These are phyloP conservation scores for Xylariales sp. DNA, from an alignment of 2,329 filamentous ascomycete genomes.

Conservation along the genomic window DNA sequence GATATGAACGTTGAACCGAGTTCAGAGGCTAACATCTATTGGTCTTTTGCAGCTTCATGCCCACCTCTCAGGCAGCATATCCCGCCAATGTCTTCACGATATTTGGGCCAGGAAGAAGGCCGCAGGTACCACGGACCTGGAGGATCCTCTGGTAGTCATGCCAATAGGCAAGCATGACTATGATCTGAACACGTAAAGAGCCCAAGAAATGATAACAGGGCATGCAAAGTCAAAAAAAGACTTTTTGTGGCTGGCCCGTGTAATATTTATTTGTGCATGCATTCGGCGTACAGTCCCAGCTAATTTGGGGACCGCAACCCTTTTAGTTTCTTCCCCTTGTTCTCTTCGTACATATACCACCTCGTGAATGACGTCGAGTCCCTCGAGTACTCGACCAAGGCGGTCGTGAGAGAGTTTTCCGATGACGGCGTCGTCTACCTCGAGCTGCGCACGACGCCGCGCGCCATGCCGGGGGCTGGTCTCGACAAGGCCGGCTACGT, in stretches of 20 bases:
- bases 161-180: constrained; percentile 68
- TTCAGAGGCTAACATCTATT: constrained; percentile 8
- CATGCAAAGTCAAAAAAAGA: no score
- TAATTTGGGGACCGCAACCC: no score
- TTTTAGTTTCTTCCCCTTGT: constrained; percentile 75
- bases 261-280: no score
- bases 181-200: constrained; percentile 62
- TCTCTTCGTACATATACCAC: constrained; percentile 74
- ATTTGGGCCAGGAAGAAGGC: constrained; percentile 63
- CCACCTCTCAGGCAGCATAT: constrained; percentile 76
- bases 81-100: constrained; percentile 65
- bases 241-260: no score
- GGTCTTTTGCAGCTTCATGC: constrained; percentile 61
- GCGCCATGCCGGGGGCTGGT: constrained; percentile 48
- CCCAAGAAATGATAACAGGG: no score
- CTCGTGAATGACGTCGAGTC: constrained; percentile 61
- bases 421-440: constrained; percentile 71
- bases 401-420: constrained; percentile 63
- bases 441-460: constrained; percentile 76
- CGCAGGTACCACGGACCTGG: constrained; percentile 47
- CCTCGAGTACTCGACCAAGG: constrained; percentile 57
- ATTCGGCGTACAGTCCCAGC: no score
- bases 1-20: no score
- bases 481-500: constrained; percentile 64
- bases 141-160: constrained; percentile 67